Evolutionary conservation across 2,329 filamentous ascomycete genomes (phyloP).

Genomic region (Nemania bipapillata): DNA sequence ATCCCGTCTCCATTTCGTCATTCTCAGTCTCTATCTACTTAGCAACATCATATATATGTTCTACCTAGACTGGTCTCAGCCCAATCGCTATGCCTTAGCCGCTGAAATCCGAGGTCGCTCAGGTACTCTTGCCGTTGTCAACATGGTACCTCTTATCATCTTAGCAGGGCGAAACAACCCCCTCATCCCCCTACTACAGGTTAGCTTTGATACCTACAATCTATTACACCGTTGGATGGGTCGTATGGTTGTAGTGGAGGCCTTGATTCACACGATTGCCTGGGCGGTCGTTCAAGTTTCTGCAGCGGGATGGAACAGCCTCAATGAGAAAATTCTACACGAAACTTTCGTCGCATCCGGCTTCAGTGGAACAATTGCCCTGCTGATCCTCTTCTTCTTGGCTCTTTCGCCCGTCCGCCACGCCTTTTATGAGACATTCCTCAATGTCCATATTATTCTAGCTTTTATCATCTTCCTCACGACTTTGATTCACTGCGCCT

Average conservation of each 20-base stretch:
- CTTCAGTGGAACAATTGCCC: conserved; percentile 67
- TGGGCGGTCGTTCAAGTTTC: conserved; percentile 79
- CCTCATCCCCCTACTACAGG: conserved; percentile 79
- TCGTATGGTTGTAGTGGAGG: conserved; percentile 75
- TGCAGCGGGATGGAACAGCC: conserved; percentile 70
- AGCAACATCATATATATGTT: conserved; percentile 73
- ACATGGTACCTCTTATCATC: conserved; percentile 90
- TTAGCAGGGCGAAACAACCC: conserved; percentile 94
- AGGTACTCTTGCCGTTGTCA: conserved; percentile 84
- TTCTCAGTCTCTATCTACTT: conserved; percentile 66
- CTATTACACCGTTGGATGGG: conserved; percentile 86
- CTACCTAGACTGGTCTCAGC: conserved; percentile 67
- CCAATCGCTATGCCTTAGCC: conserved; percentile 71
- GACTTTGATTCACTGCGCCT: conserved; percentile 80
- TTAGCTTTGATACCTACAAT: conserved; percentile 98
- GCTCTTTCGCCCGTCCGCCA: conserved; percentile 85
- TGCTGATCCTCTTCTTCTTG: conserved; percentile 74
- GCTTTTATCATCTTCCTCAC: conserved; percentile 74
- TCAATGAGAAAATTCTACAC: conserved; percentile 64
- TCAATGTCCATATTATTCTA: conserved; percentile 83
- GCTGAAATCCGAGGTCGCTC: conserved; percentile 88
- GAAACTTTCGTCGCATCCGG: conserved; percentile 75
- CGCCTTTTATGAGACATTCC: conserved; percentile 96
- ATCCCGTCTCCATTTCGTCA: conserved; percentile 69
- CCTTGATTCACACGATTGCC: conserved; percentile 74